Base-by-base conservation (phyloP, 2,329 filamentous ascomycete species). In the Colletotrichum cereale region DNA sequence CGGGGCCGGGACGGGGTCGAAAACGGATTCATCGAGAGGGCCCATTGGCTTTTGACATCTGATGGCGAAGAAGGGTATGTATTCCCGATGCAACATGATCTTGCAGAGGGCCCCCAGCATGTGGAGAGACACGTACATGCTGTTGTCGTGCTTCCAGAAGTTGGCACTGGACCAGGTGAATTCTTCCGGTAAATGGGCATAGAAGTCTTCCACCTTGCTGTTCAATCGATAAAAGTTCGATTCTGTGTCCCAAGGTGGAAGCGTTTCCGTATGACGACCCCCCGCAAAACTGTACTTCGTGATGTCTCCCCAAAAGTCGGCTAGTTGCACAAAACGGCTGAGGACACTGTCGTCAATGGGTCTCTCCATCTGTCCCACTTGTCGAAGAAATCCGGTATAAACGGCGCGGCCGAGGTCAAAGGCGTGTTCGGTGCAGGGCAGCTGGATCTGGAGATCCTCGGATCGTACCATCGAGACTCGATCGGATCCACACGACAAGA, bases 11-110 rank as follows among this genome's bases (percentile, higher is more conserved):
- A 85, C 83, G 16, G 84, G 77, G 2, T 86, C 81, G 67, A 91
- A 89, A 0, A 81, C 82, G 2, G 89, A 88, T 61, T 84, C 83
- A 74, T 92, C 91, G 14, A 92, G 79, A 0, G 91, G 91, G 0
- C 88, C 88, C 44, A 81, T 75, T 0, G 87, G 87, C 26, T 77
- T 79, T 2, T 76, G 73, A 74, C 85, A 88, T 11, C 85, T 84
- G n/a, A 91, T 83, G 2, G 91, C 89, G 21, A 91, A 85, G 76
- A 91, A 92, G 0, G 91, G 90, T 34, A 93, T 85, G 73, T 91
- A 92, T 77, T 93, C 90, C 73, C 91, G 85, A 76, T 92, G 89
- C 36, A 93, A 83, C 82, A 92, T 89, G 73, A 94, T 90, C 67
- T 87, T 86, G 77, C 90, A 93, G 2, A 93, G 83, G 2, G 88